Conservation (phyloP, 1,284 basidiomycete genomes). For the Microbotryum saponariae region DNA sequence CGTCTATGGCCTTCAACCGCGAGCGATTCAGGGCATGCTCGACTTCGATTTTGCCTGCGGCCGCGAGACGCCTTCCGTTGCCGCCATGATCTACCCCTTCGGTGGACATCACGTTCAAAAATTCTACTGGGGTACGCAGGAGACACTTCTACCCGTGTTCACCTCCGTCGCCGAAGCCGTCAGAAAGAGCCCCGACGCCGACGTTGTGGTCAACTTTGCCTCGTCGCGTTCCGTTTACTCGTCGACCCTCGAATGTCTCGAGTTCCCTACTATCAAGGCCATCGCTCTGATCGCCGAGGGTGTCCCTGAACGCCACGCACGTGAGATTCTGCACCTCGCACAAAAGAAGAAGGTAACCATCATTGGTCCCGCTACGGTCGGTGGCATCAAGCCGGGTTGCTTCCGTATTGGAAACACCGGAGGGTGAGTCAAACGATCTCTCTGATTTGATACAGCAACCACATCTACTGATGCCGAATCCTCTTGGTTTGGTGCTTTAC, state of each 20-base stretch:
- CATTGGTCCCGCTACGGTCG: conserved; percentile 96
- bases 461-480: conserved; percentile 6
- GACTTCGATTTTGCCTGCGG: conserved; percentile 99
- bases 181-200: conserved; percentile 91
- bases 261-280: conserved; percentile 61
- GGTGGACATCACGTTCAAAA: conserved; percentile 99
- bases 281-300: conserved; percentile 97
- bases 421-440: conserved; percentile 51
- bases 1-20: conserved; percentile 96
- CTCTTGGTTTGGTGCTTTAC: conserved; percentile 13
- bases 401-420: conserved; percentile 99
- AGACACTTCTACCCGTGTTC: conserved; percentile 96
- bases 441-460: not conserved
- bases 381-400: conserved; percentile 99
- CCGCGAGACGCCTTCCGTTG: conserved; percentile 83
- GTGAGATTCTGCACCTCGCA: conserved; percentile 89
- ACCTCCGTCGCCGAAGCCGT: conserved; percentile 86
- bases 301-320: conserved; percentile 94
- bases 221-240: conserved; percentile 90
- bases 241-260: conserved; percentile 83
- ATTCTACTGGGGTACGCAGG: conserved; percentile 93
- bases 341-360: conserved; percentile 81
- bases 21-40: conserved; percentile 99
- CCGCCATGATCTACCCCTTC: conserved; percentile 99
- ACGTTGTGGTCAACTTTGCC: conserved; percentile 98